Conservation (phyloP, 768 basidiomycete species). For the Trametes coccinea region DNA sequence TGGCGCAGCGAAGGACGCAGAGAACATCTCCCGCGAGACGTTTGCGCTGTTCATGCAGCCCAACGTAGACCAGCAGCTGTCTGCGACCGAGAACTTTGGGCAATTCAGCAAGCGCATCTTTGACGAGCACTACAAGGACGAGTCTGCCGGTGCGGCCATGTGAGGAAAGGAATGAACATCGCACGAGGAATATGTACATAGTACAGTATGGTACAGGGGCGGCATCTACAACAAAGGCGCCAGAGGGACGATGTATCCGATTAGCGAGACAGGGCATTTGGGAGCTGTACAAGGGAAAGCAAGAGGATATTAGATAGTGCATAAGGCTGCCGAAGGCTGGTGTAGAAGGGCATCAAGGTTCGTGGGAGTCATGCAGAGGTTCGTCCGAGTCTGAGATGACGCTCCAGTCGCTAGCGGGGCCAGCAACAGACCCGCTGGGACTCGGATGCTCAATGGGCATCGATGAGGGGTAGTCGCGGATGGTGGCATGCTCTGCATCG, state of each 20-base stretch:
- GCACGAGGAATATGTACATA: not conserved
- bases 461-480: conserved; percentile 32
- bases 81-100: conserved; percentile 76
- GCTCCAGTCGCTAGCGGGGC: conserved; percentile 78
- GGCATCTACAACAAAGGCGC: conserved; percentile 6
- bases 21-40: conserved; percentile 76
- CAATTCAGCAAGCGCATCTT: conserved; percentile 87
- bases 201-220: conserved; percentile 11
- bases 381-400: conserved; percentile 75
- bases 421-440: conserved; percentile 32
- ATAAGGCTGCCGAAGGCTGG: conserved; percentile 3
- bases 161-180: not conserved
- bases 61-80: conserved; percentile 74
- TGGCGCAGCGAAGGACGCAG: conserved; percentile 47
- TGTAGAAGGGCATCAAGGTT: conserved; percentile 8
- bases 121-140: conserved; percentile 54
- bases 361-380: conserved; percentile 8
- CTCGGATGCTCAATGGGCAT: conserved; percentile 19
- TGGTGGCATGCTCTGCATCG: conserved; percentile 39
- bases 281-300: not conserved
- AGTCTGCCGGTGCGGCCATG: conserved; percentile 33
- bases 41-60: conserved; percentile 92
- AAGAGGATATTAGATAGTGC: conserved; percentile 5
- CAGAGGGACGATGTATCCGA: not conserved
- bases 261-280: not conserved